Conservation (phyloP, 2,329 filamentous ascomycete genomes). For the Colletotrichum agaves region DNA sequence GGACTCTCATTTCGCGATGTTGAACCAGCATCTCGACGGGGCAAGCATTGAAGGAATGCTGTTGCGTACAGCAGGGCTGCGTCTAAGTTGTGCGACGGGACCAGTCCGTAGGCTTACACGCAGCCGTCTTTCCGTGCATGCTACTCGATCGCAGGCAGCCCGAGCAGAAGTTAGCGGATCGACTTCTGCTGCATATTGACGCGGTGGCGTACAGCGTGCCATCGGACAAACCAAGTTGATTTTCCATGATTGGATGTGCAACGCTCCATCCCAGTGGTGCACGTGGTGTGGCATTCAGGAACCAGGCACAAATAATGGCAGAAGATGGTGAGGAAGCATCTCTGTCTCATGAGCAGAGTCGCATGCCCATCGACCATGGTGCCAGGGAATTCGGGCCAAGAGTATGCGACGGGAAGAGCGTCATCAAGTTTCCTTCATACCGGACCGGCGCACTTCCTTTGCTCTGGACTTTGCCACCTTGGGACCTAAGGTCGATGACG, state of each 20-base stretch:
- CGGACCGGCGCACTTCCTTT: not conserved
- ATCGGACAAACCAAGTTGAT: not conserved
- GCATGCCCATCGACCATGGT: conserved; percentile 2
- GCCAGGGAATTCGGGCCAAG: conserved; percentile 11
- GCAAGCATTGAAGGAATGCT: not conserved
- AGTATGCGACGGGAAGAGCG: conserved; percentile 24
- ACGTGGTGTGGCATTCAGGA: conserved; percentile 19
- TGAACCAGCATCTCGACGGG: not conserved
- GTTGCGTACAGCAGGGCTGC: conserved; percentile 11
- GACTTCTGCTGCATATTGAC: conserved; percentile 11
- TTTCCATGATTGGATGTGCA: conserved; percentile 13
- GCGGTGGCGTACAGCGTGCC: conserved; percentile 17
- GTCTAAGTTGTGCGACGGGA: conserved; percentile 10
- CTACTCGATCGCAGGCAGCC: conserved; percentile 3
- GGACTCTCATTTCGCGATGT: not conserved
- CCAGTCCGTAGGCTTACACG: conserved; percentile 2
- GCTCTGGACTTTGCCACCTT: not conserved
- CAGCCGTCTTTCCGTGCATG: conserved; percentile 9
- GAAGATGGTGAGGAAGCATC: not conserved
- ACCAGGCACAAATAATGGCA: not conserved
- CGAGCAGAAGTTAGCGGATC: not conserved
- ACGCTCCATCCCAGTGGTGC: conserved; percentile 5
- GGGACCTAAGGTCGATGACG: not conserved
- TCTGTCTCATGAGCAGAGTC: conserved; percentile 11
- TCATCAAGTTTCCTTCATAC: conserved; percentile 11